Base-by-base conservation (phyloP, 2,329 filamentous ascomycete species). In the Pyrenophora seminiperda region DNA sequence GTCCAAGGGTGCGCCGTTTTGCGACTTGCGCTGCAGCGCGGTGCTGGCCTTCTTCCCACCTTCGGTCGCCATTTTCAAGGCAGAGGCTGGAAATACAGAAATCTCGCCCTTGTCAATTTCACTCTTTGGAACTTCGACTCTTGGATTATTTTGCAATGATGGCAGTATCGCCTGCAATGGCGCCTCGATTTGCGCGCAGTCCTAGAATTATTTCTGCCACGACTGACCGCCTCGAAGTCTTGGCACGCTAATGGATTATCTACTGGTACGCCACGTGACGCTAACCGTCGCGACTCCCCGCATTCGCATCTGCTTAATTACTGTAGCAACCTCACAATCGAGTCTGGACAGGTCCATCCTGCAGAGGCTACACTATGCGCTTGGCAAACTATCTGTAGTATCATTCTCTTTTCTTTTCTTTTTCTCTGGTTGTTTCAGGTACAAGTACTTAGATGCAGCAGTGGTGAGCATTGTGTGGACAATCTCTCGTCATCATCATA, bases 21-120 rank as follows among this genome's bases (percentile, higher is more conserved):
- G 54, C 53, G 65, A 56, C 47, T 63, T 69, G 56, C 62, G 62
- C 45, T 50, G 57, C 36, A 53, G 32, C 11, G 52, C 41, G 13
- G 53, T 39, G 38, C 36, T 42, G 31, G 63, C 37, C 41, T 62
- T 64, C 1, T 60, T 27, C 10, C 51, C 56, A 29, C 53, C 50
- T 29, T 63, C 59, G 14, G 58, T 57, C 18, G 65, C 59, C 68
- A 71, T 70, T 11, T 7, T 51, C 6, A 22, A 27, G 10, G 5
- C n/a, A 38, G 10, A 6, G 20, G 22, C 4, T 3, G 9, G 13
- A 24, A 20, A 10, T 11, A 3, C 4, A 15, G n/a, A 4, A 4
- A 5, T n/a, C 10, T 17, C 2, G 14, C 9, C n/a, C 13, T 3
- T 14, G 3, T 33, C 3, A 5, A 3, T 18, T 1, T 5, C 15